Conservation (phyloP, 106 monocot species). For the Amphibolis antarctica region DNA sequence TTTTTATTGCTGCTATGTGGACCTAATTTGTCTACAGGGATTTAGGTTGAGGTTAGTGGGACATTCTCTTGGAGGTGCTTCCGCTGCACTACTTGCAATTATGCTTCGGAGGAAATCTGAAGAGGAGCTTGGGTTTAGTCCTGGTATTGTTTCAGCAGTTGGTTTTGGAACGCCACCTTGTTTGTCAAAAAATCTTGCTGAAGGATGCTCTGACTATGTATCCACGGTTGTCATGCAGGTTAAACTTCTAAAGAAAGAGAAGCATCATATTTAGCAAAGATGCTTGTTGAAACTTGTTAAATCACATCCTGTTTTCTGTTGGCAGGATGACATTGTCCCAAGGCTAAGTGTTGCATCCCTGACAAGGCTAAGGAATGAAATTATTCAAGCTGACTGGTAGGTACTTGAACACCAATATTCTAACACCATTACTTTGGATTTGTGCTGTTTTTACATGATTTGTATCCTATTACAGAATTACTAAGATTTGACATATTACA, state of each 20-base stretch:
- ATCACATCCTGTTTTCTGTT: slow-evolving; percentile 2
- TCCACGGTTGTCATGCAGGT: slow-evolving; percentile 91
- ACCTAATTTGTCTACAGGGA: slow-evolving; percentile 30
- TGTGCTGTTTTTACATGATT: too few relatives aligned
- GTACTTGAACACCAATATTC: not conserved
- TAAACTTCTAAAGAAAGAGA: not conserved
- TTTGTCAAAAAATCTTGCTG: slow-evolving; percentile 66
- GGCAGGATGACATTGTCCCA: slow-evolving; percentile 95
- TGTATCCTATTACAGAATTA: too few relatives aligned
- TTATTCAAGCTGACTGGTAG: slow-evolving; percentile 90
- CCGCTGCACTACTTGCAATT: slow-evolving; percentile 86
- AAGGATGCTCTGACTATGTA: slow-evolving; percentile 73
- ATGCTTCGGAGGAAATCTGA: slow-evolving; percentile 64
- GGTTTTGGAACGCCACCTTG: slow-evolving; percentile 95
- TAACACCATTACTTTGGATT: not conserved
- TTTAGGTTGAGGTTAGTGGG: slow-evolving; percentile 83
- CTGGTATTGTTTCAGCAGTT: slow-evolving; percentile 73
- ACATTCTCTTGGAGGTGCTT: slow-evolving; percentile 93
- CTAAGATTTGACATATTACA: too few relatives aligned
- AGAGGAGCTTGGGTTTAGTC: slow-evolving; percentile 81
- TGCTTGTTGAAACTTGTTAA: too few relatives aligned
- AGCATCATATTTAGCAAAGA: not conserved
- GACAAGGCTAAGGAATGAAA: slow-evolving; percentile 76
- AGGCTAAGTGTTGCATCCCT: slow-evolving; percentile 77
- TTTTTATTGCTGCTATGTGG: not conserved